Evolutionary conservation across 2,329 filamentous ascomycete genomes (phyloP).

Genomic region (Colletotrichum navitas): DNA sequence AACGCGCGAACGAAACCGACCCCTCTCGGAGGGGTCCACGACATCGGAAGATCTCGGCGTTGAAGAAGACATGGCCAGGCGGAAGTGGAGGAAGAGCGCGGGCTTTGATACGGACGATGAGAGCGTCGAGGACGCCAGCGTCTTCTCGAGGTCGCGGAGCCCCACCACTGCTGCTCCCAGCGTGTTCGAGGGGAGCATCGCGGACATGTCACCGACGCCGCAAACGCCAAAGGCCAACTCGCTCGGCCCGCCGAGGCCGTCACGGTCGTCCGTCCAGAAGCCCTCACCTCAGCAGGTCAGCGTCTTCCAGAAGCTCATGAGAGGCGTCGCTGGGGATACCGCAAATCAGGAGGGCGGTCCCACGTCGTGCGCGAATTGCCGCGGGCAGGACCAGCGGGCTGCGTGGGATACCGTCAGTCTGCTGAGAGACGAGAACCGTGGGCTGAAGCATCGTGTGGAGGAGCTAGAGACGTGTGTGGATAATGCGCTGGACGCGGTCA

Average conservation of each 20-base stretch:
- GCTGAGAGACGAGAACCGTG: conserved; percentile 72
- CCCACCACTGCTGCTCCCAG: conserved; percentile 62
- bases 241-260: conserved; percentile 13
- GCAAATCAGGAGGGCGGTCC: conserved; percentile 45
- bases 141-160: conserved; percentile 72
- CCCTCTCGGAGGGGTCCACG: conserved; percentile 55
- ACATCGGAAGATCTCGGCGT: conserved; percentile 66
- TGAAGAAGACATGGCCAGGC: conserved; percentile 62
- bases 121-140: conserved; percentile 63
- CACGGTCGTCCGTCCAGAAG: conserved; percentile 35
- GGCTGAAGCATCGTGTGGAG: conserved; percentile 69
- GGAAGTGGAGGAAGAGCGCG: conserved; percentile 56
- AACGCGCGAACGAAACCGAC: conserved; percentile 46
- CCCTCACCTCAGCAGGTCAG: conserved; percentile 47
- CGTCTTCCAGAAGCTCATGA: conserved; percentile 58
- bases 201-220: conserved; percentile 36
- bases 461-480: conserved; percentile 72
- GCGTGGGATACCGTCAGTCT: conserved; percentile 76
- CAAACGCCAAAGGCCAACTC: conserved; percentile 43
- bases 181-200: conserved; percentile 49
- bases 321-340: conserved; percentile 56
- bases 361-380: conserved; percentile 66
- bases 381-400: conserved; percentile 68
- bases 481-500: conserved; percentile 70
- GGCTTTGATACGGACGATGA: conserved; percentile 67